phyloP scores from a whole-genome alignment of 108 stramenopile genomes.

The Skeletonema tropicum region DNA sequence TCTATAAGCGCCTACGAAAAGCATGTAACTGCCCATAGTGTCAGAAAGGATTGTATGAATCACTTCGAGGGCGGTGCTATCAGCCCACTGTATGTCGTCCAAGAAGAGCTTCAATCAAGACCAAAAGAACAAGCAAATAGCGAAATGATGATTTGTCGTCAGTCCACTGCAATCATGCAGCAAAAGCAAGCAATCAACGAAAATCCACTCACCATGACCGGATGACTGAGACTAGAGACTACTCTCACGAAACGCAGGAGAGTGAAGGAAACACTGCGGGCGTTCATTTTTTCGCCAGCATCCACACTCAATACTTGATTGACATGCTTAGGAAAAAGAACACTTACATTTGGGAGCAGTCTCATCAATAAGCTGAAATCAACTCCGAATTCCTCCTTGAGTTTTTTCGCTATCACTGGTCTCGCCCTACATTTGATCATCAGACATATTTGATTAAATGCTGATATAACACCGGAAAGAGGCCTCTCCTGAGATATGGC shows the following conservation, averaged over 20 bases:
- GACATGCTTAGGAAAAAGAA: slow-evolving; percentile 3
- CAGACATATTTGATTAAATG: slow-evolving; percentile 40
- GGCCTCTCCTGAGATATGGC: slow-evolving; percentile 33
- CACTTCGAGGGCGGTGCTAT: slow-evolving; percentile 21
- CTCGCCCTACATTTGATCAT: slow-evolving; percentile 8
- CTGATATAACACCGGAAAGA: slow-evolving; percentile 24
- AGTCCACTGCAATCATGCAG: no score
- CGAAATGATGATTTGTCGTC: no score
- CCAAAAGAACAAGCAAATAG: no score
- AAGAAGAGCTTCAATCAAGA: slow-evolving; percentile 15
- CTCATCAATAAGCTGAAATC: slow-evolving; percentile 21
- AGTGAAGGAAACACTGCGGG: slow-evolving; percentile 32
- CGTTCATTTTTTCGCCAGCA: slow-evolving; percentile 7
- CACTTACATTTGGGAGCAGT: slow-evolving; percentile 26
- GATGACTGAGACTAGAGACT: slow-evolving; percentile 21
- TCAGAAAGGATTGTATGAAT: slow-evolving; percentile 38
- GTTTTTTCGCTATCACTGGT: slow-evolving; percentile 5
- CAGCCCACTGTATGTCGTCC: slow-evolving; percentile 50
- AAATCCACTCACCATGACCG: slow-evolving; percentile 7
- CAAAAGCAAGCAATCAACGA: no score
- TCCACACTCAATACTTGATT: not conserved
- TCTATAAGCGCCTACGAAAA: slow-evolving; percentile 43
- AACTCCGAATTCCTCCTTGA: slow-evolving; percentile 29
- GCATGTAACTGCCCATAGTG: slow-evolving; percentile 24
- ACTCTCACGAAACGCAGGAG: slow-evolving; percentile 42